A percentile compares a stretch with the other conserved stretches of the same genome.
phyloP scores from a whole-genome alignment of 176 grass and related monocot species.

The Luzula sylvatica region DNA sequence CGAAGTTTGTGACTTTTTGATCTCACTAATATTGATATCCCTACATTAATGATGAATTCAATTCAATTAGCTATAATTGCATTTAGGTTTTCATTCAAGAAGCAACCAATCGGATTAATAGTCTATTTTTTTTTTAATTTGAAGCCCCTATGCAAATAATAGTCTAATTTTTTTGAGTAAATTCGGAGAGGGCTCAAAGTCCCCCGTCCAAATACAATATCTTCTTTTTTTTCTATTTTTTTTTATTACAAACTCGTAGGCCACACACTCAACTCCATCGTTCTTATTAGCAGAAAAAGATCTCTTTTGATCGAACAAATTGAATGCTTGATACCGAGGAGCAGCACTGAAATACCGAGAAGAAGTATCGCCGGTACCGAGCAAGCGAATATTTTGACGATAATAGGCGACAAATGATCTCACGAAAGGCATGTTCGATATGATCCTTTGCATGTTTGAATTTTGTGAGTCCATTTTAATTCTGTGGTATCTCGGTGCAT shows the following conservation, averaged over 20 bases:
- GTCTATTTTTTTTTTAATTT: not conserved
- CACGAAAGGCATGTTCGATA: constrained; percentile 7
- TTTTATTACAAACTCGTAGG: too few relatives aligned
- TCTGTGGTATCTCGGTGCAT: not conserved
- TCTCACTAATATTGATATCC: not conserved
- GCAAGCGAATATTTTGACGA: not conserved
- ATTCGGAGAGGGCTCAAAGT: too few relatives aligned
- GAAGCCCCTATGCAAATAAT: not conserved
- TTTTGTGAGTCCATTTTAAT: not conserved
- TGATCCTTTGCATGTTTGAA: not conserved
- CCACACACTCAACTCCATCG: not conserved
- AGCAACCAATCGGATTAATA: too few relatives aligned
- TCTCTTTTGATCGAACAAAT: not conserved
- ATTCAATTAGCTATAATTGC: too few relatives aligned
- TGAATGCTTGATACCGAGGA: not conserved
- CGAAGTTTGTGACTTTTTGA: not conserved
- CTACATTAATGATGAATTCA: not conserved
- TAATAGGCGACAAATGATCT: constrained; percentile 20
- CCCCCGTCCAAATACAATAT: too few relatives aligned
- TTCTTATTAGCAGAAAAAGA: constrained; percentile 1
- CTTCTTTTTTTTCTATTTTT: too few relatives aligned
- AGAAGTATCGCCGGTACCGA: not conserved
- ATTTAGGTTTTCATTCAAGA: too few relatives aligned
- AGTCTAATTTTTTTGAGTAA: too few relatives aligned
- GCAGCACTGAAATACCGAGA: not conserved